Percentiles rank a stretch among this genome's conserved stretches.
Conservation (phyloP, 257 asterid species). For the Euphrasia confusa region DNA sequence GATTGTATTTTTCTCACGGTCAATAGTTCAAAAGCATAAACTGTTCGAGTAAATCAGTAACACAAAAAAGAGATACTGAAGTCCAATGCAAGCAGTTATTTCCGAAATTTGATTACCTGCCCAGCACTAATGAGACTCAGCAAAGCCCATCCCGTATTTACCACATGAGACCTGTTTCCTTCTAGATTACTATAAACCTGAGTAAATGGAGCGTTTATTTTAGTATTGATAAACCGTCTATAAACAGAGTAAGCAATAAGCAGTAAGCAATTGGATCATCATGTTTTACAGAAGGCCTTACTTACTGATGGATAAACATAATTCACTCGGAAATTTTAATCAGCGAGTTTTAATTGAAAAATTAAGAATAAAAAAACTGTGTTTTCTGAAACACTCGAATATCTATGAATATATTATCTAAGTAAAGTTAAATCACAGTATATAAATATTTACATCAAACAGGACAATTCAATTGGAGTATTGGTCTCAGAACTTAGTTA, state of each 20-base stretch:
- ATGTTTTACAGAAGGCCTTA: background rate
- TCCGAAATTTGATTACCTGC: slow-evolving; percentile 46
- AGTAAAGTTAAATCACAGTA: background rate
- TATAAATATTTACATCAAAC: background rate
- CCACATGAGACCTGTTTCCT: slow-evolving; percentile 81
- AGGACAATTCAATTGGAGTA: background rate
- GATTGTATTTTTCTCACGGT: slow-evolving; percentile 3
- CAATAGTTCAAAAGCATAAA: slow-evolving; percentile 18
- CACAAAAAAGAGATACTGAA: background rate
- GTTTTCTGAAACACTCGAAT: background rate
- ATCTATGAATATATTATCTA: background rate
- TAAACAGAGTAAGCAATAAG: background rate
- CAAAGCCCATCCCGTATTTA: slow-evolving; percentile 90
- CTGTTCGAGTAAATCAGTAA: slow-evolving; percentile 17
- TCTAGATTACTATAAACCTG: slow-evolving; percentile 86
- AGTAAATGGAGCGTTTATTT: slow-evolving; percentile 22
- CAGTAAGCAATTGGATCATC: slow-evolving; percentile 7
- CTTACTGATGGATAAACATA: background rate
- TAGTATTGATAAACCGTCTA: slow-evolving; percentile 1
- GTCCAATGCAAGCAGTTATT: background rate
- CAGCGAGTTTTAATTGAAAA: background rate
- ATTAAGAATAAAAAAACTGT: no score
- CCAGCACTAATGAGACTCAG: slow-evolving; percentile 85
- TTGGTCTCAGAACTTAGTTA: background rate
- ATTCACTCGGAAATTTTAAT: background rate